Evolutionary conservation across 192 early-diverging fungal genomes (phyloP).

Genomic region (Rhizoclosmatium sp.): DNA sequence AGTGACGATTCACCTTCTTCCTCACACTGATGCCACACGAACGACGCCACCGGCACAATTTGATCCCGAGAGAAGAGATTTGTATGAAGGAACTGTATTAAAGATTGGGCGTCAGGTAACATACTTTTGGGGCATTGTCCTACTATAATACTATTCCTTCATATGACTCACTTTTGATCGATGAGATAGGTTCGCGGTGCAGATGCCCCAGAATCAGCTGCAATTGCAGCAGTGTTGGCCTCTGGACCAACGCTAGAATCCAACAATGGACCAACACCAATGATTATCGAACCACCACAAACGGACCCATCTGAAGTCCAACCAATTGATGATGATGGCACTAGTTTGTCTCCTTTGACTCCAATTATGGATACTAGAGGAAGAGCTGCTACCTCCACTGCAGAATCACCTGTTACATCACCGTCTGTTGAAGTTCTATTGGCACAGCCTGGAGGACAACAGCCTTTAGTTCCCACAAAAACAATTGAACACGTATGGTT

Average conservation of each 20-base stretch:
- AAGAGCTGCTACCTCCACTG: conserved; percentile 28
- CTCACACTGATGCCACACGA: conserved; percentile 38
- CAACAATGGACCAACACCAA: background rate
- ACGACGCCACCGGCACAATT: conserved; percentile 35
- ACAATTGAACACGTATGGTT: conserved; percentile 42
- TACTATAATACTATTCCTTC: too few species aligned
- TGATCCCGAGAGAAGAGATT: conserved; percentile 30
- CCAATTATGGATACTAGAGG: conserved; percentile 13
- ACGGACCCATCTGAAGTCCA: background rate
- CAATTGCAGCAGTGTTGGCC: conserved; percentile 13
- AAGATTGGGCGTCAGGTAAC: conserved; percentile 40
- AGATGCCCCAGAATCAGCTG: conserved; percentile 10
- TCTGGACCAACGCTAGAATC: background rate
- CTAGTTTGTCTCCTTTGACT: conserved; percentile 3
- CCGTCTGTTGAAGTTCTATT: conserved; percentile 32
- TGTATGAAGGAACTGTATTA: conserved; percentile 34
- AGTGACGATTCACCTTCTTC: conserved; percentile 33
- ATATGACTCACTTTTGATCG: too few species aligned
- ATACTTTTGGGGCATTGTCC: background rate
- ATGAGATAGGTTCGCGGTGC: conserved; percentile 19
- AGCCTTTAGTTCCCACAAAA: conserved; percentile 38
- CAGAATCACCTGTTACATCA: conserved; percentile 23
- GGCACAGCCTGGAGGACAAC: conserved; percentile 35
- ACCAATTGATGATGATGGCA: background rate
- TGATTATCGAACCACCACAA: conserved; percentile 24